Evolutionary conservation across 305 asterid species (phyloP).

Genomic region (Fraxinus velutina): DNA sequence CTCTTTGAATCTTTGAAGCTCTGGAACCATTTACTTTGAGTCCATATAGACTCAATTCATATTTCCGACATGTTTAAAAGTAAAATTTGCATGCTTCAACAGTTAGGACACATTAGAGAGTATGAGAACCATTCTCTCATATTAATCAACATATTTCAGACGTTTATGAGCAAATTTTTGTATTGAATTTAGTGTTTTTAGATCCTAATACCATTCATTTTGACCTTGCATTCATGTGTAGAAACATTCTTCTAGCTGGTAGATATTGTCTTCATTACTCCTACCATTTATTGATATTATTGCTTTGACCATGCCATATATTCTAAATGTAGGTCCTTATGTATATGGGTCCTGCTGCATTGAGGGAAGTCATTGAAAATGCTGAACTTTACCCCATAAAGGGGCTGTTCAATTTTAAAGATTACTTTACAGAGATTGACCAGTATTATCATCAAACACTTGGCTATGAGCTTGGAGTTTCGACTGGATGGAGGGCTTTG

Average conservation of each 20-base stretch:
- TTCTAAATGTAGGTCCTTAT: constrained; percentile 64
- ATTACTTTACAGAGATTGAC: constrained; percentile 67
- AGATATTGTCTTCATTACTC: not conserved
- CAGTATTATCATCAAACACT: constrained; percentile 74
- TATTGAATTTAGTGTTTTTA: not conserved
- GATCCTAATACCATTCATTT: not conserved
- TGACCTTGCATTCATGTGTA: not conserved
- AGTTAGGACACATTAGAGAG: not conserved
- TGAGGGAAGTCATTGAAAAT: constrained; percentile 69
- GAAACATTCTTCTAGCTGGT: not conserved
- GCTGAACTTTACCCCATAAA: constrained; percentile 89
- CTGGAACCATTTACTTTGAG: not conserved
- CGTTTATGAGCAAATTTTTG: not conserved
- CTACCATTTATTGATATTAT: not conserved
- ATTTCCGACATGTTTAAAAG: not conserved
- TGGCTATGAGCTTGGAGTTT: constrained; percentile 78
- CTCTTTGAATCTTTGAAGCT: not conserved
- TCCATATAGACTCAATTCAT: not conserved
- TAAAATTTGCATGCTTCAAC: not conserved
- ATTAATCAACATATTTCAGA: not conserved
- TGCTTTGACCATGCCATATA: constrained; percentile 7
- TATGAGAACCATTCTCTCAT: not conserved
- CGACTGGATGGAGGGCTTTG: constrained; percentile 94
- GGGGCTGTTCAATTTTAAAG: constrained; percentile 67
- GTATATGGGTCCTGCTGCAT: constrained; percentile 73